Conservation (phyloP, 768 basidiomycete species). For the Kondoa subrosea region DNA sequence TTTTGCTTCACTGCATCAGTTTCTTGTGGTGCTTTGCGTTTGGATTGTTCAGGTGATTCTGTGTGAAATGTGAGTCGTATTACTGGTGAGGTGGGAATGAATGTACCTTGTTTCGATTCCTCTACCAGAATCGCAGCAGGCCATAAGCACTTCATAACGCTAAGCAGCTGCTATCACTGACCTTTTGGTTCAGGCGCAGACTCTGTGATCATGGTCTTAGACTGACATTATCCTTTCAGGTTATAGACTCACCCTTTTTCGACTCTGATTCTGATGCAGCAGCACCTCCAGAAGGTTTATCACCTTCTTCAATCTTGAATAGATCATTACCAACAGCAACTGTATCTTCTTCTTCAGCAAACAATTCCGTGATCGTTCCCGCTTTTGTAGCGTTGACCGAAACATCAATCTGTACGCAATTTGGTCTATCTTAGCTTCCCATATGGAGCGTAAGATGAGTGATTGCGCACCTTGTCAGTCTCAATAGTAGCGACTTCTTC, state of each 20-base stretch:
- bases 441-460: neutral
- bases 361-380: conserved; percentile 68
- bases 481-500: conserved; percentile 97
- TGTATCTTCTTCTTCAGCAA: conserved; percentile 82
- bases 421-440: neutral
- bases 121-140: too few species aligned
- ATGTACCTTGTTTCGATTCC: too few species aligned
- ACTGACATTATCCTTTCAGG: too few species aligned
- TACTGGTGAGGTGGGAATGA: too few species aligned
- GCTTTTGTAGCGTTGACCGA: conserved; percentile 82
- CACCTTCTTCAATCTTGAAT: conserved; percentile 74
- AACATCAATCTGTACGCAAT: conserved; percentile 62
- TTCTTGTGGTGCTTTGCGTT: neutral
- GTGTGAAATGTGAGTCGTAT: too few species aligned
- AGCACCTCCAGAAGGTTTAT: conserved; percentile 23
- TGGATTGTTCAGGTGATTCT: neutral
- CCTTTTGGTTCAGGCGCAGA: neutral
- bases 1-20: conserved; percentile 20
- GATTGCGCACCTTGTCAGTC: conserved; percentile 69
- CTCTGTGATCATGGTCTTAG: too few species aligned
- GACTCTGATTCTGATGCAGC: neutral
- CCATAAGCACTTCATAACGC: too few species aligned
- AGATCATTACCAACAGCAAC: conserved; percentile 89
- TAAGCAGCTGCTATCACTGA: too few species aligned
- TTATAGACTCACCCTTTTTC: too few species aligned